A percentile compares a stretch with the other conserved stretches of the same genome.
Evolutionary conservation across 768 basidiomycete genomes (phyloP).

Genomic region (Cubamyces sp.): DNA sequence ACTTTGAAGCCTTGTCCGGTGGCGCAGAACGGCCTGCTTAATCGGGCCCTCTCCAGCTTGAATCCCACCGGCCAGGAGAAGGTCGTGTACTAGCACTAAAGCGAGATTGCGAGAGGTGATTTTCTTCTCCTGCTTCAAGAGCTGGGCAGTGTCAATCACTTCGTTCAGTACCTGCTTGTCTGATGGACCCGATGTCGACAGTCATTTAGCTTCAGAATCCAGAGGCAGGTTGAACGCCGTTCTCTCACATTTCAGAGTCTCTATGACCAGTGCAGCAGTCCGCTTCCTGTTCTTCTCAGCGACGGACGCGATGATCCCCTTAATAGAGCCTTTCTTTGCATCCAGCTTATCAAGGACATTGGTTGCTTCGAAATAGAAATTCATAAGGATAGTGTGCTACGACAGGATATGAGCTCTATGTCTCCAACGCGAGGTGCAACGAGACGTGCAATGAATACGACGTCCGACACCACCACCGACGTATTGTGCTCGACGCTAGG

Average conservation of each 20-base stretch:
- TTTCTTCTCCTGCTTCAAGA: constrained; percentile 78
- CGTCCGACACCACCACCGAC: background rate
- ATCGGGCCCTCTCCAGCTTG: constrained; percentile 90
- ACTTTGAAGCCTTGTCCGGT: constrained; percentile 86
- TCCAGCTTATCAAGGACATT: constrained; percentile 84
- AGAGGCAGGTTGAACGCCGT: background rate
- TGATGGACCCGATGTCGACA: constrained; percentile 34
- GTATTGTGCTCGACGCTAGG: no score
- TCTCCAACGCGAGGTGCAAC: constrained; percentile 20
- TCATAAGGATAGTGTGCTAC: constrained; percentile 57
- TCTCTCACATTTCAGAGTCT: constrained; percentile 92
- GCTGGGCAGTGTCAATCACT: constrained; percentile 66
- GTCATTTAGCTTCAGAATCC: background rate
- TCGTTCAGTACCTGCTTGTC: constrained; percentile 78
- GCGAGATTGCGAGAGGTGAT: constrained; percentile 77
- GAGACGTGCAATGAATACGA: constrained; percentile 17
- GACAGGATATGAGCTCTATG: constrained; percentile 33
- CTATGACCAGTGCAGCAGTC: constrained; percentile 86
- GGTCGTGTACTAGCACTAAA: constrained; percentile 88
- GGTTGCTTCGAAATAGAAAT: constrained; percentile 94
- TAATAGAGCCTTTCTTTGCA: constrained; percentile 90
- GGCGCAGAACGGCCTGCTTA: constrained; percentile 84
- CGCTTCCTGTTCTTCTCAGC: constrained; percentile 77
- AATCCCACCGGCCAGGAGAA: constrained; percentile 82
- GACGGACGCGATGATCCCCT: constrained; percentile 74